Base-by-base conservation (phyloP, 306 rosid genomes). In the Ormosia semicastrata region DNA sequence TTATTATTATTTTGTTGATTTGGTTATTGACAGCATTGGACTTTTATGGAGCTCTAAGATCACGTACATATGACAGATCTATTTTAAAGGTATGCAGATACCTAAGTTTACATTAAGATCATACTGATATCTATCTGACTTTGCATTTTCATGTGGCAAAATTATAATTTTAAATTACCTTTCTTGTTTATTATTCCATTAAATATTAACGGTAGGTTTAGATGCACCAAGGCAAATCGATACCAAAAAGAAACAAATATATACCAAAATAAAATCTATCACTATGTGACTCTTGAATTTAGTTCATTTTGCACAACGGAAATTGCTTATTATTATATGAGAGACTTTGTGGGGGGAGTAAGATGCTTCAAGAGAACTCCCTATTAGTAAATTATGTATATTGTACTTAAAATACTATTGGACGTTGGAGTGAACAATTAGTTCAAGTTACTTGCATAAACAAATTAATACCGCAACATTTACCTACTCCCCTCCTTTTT, bases 11-110 rank as follows among this genome's bases (percentile, higher is more conserved):
- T 30, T 66, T 53, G 43, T 43, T 87, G 75, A 68, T 76, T 75
- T 77, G 73, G 72, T 85, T 87, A 88, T 69, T 62, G 52, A 71
- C 97, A 95, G 99, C 99, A 40, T 87, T 95, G 89, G 99, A 95
- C 89, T 95, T 95, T 84, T 95, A 93, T 88, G 99, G 98, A 80
- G 98, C 98, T 86, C 85, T 95, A 74, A 88, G 98, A 81, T 93
- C 97, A 17, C 96, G 91, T 50, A 95, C 99, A 66, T 93, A 95
- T 46, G 99, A 95, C 83, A 66, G 70, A 52, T 89, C 98, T 57
- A 88, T 95, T 81, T 89, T 90, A 32, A 90, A 93, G 99, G 99
- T 95, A 88, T 57, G 17, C 58, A 34, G 53, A 80, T 78, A 47
- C 79, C 75, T 40, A n/a, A 39, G 80, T 75, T 65, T 66, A 18